These are phyloP conservation scores for Lentinula raphanica DNA, from an alignment of 768 basidiomycete genomes.

Conservation along the genomic window DNA sequence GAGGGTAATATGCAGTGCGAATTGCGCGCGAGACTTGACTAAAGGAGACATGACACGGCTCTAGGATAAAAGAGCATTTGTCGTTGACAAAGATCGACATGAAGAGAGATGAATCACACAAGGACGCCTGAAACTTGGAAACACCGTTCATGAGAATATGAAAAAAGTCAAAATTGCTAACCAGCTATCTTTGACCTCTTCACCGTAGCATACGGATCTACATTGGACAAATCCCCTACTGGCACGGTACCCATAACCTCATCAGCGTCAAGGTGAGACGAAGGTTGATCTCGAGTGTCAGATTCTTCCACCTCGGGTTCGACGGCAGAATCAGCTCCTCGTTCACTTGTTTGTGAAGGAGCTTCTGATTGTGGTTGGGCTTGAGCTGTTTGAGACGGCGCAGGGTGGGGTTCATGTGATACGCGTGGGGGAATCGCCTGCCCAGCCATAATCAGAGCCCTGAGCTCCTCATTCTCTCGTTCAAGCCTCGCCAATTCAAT, in stretches of 20 bases:
- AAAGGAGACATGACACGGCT: too few relatives aligned
- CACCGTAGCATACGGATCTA: constrained; percentile 4
- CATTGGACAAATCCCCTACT: not conserved
- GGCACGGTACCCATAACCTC: not conserved
- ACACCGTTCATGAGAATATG: not conserved
- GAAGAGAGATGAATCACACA: not conserved
- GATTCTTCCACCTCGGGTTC: not conserved
- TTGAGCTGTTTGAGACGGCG: not conserved
- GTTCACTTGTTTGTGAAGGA: not conserved
- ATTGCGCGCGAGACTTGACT: too few relatives aligned
- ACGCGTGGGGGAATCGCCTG: constrained; percentile 16
- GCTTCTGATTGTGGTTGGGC: not conserved
- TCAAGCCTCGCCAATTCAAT: constrained; percentile 84
- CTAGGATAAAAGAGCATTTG: not conserved
- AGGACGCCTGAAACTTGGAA: not conserved
- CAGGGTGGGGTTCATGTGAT: not conserved
- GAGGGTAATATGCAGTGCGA: too few relatives aligned
- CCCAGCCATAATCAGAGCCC: constrained; percentile 58
- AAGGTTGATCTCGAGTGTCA: not conserved
- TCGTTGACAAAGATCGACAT: not conserved
- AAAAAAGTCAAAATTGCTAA: not conserved
- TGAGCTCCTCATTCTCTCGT: constrained; percentile 80
- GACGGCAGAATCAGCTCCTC: not conserved
- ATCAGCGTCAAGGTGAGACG: not conserved
- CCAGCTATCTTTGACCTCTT: not conserved